Evolutionary conservation across 306 rosid genomes (phyloP), one percentile per base, ranked within the genome.

Genomic region (Glycine soja): DNA sequence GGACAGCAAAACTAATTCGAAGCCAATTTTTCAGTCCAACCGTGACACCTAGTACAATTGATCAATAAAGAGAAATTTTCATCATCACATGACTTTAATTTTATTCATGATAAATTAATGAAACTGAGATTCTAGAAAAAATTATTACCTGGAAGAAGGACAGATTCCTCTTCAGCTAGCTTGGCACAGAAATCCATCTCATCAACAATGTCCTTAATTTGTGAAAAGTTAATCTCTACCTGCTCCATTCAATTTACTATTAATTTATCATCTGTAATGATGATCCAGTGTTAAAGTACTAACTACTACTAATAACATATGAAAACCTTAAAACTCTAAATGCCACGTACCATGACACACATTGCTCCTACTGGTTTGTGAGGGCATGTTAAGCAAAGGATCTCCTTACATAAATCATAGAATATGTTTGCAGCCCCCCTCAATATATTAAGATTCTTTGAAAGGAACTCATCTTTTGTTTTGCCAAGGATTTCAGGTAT

Each of bases 301-400:
- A 3, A 77, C 30, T 24, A 24, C 30, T 24, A 24, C 30, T 24
- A 24, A 24, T 13, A 61, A 48, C 77, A 68, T 14, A 34, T 67
- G 45, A 74, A 75, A 51, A 77, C 47, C 3, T 58, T 19, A 1
- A 24, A 24, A 38, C 45, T 71, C 14, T 16, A 3, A 10, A 46
- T 47, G 51, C 32, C 7, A 62, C 88, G 45, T 76, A 90, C 97
- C 97, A 92, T 81, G 3, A 72, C 89, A 70, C 66, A 12, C 94
- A 92, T 84, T 79, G 94, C 84, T 47, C 91, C 92, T 77, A 90
- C 90, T n/a, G 94, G 97, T 79, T 87, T 90, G 65, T 87, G 84
- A 30, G 89, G 93, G 62, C 91, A 92, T 64, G 84, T 85, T 58
- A 92, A 85, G 83, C 90, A 86, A 74, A 93, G 84, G 16, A 90